A percentile compares a stretch with the other conserved stretches of the same genome.
Evolutionary conservation across 2,329 filamentous ascomycete species (phyloP).

Genomic region (Colletotrichum truncatum): DNA sequence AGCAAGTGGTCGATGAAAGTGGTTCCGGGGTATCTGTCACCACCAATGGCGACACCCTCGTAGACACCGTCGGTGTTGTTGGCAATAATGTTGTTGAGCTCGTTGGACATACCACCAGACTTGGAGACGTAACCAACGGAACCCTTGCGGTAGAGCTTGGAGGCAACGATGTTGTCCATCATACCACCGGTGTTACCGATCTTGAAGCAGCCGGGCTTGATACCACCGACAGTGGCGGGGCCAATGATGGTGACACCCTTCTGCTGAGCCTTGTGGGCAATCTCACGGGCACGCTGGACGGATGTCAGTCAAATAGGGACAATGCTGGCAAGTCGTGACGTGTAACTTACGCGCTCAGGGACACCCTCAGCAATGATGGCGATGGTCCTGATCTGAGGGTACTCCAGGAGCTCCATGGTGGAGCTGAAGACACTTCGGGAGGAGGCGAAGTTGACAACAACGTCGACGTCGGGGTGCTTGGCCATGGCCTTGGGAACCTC

Average conservation of each 20-base stretch:
- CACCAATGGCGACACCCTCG: constrained; percentile 99
- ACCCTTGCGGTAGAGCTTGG: constrained; percentile 99
- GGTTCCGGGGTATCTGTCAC: constrained; percentile 98
- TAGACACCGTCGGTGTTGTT: constrained; percentile 98
- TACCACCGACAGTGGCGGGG: constrained; percentile 97
- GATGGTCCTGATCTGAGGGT: constrained; percentile 96
- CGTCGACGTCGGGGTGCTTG: constrained; percentile 98
- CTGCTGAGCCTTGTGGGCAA: constrained; percentile 94
- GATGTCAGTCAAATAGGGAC: constrained; percentile 31
- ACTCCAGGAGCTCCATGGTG: constrained; percentile 98
- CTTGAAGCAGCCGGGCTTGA: constrained; percentile 99
- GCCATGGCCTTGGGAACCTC: constrained; percentile 88
- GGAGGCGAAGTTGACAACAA: constrained; percentile 99
- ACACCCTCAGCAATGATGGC: constrained; percentile 99
- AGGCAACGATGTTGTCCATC: constrained; percentile 99
- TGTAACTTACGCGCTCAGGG: constrained; percentile 83
- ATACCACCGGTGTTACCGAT: constrained; percentile 99
- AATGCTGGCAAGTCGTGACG: not conserved
- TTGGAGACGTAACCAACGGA: constrained; percentile 99
- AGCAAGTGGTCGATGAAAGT: constrained; percentile 99
- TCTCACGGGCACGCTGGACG: constrained; percentile 89
- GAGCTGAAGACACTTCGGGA: constrained; percentile 98
- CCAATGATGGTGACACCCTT: constrained; percentile 99
- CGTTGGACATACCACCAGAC: constrained; percentile 99
- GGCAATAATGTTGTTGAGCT: constrained; percentile 99